Evolutionary conservation across 169 alveolate genomes (phyloP), one percentile per base, ranked within the genome.

Genomic region (Eimeria sp.): DNA sequence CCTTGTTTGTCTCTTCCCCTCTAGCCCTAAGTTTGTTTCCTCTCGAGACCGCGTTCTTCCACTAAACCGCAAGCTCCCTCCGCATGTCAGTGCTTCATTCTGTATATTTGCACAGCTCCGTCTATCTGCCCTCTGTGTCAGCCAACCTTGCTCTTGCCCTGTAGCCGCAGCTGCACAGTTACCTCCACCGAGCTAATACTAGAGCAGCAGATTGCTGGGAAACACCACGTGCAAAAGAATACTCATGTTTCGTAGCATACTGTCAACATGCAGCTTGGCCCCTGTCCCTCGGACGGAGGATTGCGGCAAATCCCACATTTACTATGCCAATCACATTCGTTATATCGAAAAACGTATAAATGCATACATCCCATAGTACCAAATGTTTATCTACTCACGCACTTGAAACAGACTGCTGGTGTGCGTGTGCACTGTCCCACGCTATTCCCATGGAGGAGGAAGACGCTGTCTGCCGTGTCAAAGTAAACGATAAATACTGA

Each of bases 371-470:
- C 34, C 22, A 18, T 13, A 65, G 7, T n/a, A 5, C 75, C 22
- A 65, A 6, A 61, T 18, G 0, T 18, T 25, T 25, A 25, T 65
- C 20, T 18, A 61, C 27, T 20, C 43, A 65, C 45, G 6, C 43
- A n/a, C 75, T 13, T 25, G 16, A 34, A 3, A 65, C 70, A 65
- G 43, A 10, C 75, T 61, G 70, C 30, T 61, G 1, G 43, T 65
- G 75, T n/a, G 7, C 75, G 75, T 65, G 75, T 43, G 43, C 75
- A 65, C 70, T 61, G 43, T 65, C 75, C 75, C 75, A 65, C 75
- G 45, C 6, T 3, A 25, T 7, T 5, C 75, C 10, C 4, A n/a
- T 65, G 43, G 16, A n/a, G 43, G 7, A 14, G 11, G 16, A 65
- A 65, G 2, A n/a, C 13, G 20, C 70, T n/a, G 75, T n/a, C 6